Conservation (phyloP, 202 grass and related monocot genomes). For the Dendrocalamus latiflorus region DNA sequence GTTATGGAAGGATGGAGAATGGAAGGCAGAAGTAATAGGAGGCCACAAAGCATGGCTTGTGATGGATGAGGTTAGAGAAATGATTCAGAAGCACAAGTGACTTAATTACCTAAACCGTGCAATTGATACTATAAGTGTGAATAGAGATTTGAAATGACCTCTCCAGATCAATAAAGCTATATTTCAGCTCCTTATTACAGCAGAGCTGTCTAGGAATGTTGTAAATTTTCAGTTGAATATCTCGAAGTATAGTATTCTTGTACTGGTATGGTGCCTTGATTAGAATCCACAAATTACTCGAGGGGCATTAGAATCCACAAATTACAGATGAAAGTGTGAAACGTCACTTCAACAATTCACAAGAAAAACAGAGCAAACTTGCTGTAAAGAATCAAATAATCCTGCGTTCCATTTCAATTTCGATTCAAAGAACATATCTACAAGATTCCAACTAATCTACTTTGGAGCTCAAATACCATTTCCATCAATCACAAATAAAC, state of each 20-base stretch:
- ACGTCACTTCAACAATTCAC: neutral
- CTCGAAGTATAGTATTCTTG: no score
- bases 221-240: no score
- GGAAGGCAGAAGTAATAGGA: conserved; percentile 77
- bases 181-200: no score
- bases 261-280: no score
- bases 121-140: conserved; percentile 7
- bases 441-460: neutral
- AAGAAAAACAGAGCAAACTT: neutral
- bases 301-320: no score
- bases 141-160: conserved; percentile 13
- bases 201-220: no score
- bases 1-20: conserved; percentile 98
- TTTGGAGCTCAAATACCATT: conserved; percentile 7
- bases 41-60: conserved; percentile 95
- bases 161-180: conserved; percentile 8
- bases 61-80: no score
- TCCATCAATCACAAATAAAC: neutral
- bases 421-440: no score
- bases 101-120: neutral
- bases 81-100: conserved; percentile 80
- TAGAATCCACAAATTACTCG: no score
- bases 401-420: no score
- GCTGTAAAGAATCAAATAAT: conserved; percentile 30
- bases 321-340: no score